phyloP scores from a whole-genome alignment of 768 basidiomycete genomes.

The Gymnopilus dilepis region DNA sequence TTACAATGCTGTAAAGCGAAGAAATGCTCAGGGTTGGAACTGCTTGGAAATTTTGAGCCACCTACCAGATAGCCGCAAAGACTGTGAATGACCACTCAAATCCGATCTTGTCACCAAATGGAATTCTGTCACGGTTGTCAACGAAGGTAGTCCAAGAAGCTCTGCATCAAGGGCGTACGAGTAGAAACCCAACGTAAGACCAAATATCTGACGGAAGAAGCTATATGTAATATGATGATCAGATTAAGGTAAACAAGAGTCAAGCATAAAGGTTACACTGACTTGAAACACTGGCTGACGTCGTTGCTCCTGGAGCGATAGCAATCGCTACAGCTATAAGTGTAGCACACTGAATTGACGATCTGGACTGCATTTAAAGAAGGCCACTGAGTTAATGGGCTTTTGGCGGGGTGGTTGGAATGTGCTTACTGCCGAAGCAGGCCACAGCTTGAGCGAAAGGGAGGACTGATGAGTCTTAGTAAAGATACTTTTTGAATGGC shows the following conservation, averaged over 20 bases:
- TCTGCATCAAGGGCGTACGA: constrained; percentile 34
- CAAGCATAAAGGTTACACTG: constrained; percentile 5
- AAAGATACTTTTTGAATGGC: too few species aligned
- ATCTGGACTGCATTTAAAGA: constrained; percentile 36
- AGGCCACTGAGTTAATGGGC: too few species aligned
- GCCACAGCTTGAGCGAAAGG: constrained; percentile 36
- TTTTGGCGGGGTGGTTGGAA: background rate
- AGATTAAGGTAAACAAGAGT: background rate
- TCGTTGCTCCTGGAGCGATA: constrained; percentile 42
- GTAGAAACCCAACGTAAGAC: constrained; percentile 44
- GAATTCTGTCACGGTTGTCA: too few species aligned
- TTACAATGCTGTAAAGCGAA: constrained; percentile 29
- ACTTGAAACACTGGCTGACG: constrained; percentile 46
- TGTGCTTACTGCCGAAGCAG: constrained; percentile 41
- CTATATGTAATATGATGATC: constrained; percentile 19
- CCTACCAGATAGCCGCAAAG: constrained; percentile 41
- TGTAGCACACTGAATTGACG: constrained; percentile 42
- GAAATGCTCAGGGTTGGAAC: background rate
- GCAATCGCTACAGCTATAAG: constrained; percentile 46
- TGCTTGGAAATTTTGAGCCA: background rate
- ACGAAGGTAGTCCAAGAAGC: too few species aligned
- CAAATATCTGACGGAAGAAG: constrained; percentile 43
- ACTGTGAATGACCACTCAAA: constrained; percentile 44
- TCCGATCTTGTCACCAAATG: constrained; percentile 43
- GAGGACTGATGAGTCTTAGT: too few species aligned